Percentiles rank a stretch among this genome's conserved stretches.
Conservation (phyloP, 1,284 basidiomycete species). For the Inonotus hispidus region DNA sequence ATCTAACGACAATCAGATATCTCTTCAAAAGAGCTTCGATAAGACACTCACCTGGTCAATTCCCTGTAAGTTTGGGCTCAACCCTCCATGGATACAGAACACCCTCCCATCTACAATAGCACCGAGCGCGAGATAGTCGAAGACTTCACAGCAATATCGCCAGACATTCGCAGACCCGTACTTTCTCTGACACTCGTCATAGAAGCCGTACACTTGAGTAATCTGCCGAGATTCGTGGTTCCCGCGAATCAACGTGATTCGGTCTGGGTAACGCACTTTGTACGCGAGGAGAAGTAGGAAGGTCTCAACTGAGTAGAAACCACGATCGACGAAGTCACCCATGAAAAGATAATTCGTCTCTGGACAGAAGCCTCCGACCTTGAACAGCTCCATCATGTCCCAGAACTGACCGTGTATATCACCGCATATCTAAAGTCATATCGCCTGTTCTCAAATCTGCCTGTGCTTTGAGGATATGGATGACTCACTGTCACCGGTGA, state of each 20-base stretch:
- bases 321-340: constrained; percentile 97
- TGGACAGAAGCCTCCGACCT: constrained; percentile 91
- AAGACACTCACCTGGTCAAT: constrained; percentile 74
- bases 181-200: constrained; percentile 97
- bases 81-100: constrained; percentile 88
- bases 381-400: constrained; percentile 96
- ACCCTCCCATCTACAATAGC: constrained; percentile 96
- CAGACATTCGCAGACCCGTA: constrained; percentile 96
- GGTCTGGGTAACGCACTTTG: constrained; percentile 97
- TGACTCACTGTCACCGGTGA: constrained; percentile 86
- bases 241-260: constrained; percentile 94
- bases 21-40: not conserved
- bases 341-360: constrained; percentile 98
- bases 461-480: constrained; percentile 4
- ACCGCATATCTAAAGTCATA: constrained; percentile 68
- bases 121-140: constrained; percentile 92
- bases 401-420: constrained; percentile 99
- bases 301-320: constrained; percentile 97
- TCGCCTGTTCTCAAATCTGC: constrained; percentile 6
- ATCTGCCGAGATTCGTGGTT: constrained; percentile 99
- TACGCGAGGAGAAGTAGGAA: constrained; percentile 91
- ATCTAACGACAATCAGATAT: constrained; percentile 50
- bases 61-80: constrained; percentile 80
- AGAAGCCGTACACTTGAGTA: constrained; percentile 98
- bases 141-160: constrained; percentile 98